phyloP scores from a whole-genome alignment of 2,329 filamentous ascomycete genomes.

The Penicillium sclerotiorum region DNA sequence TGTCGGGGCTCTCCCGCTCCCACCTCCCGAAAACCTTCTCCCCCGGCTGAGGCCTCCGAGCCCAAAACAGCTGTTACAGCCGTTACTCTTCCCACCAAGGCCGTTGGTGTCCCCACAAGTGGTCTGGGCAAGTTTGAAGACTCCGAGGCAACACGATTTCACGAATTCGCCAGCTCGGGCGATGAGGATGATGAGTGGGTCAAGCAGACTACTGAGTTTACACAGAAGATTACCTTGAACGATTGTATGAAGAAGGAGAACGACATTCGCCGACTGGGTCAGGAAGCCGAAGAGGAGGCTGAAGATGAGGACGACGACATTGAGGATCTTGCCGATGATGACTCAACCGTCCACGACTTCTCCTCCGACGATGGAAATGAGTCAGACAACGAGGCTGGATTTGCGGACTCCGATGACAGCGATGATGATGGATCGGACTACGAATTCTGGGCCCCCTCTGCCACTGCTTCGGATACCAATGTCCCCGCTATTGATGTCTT shows the following conservation, averaged over 20 bases:
- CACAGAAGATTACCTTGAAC: constrained; percentile 77
- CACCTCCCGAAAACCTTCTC: constrained; percentile 32
- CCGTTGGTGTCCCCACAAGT: constrained; percentile 35
- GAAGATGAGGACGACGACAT: constrained; percentile 63
- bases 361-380: constrained; percentile 69
- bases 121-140: constrained; percentile 45
- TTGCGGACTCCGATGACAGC: constrained; percentile 69
- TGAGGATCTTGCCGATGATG: constrained; percentile 69
- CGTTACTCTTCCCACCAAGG: no score
- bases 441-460: constrained; percentile 63
- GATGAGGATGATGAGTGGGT: constrained; percentile 91
- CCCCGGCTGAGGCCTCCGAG: constrained; percentile 18
- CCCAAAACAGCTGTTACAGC: no score
- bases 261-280: constrained; percentile 78
- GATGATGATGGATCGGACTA: constrained; percentile 64
- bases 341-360: constrained; percentile 56
- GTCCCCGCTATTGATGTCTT: constrained; percentile 55
- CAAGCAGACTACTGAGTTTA: constrained; percentile 65
- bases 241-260: constrained; percentile 92
- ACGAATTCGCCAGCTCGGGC: constrained; percentile 86
- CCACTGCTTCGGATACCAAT: constrained; percentile 54
- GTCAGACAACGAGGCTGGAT: constrained; percentile 76
- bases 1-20: constrained; percentile 46
- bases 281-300: constrained; percentile 79
- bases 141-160: constrained; percentile 61